Percentiles rank a stretch among this genome's conserved stretches.
phyloP scores from a whole-genome alignment of 306 rosid genomes.

The Ochetophila trinervis region DNA sequence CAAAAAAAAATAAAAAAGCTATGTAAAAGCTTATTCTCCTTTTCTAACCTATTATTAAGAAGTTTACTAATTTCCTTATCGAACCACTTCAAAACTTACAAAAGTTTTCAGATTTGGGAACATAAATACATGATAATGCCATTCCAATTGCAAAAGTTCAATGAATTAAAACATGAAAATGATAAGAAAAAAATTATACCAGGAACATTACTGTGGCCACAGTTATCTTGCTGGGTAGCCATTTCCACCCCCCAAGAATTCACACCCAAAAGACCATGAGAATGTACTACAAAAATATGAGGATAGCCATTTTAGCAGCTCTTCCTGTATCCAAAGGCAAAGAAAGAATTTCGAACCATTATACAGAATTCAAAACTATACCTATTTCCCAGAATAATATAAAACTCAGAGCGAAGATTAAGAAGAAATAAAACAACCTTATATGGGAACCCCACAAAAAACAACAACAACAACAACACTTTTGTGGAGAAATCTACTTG shows the following conservation, averaged over 20 bases:
- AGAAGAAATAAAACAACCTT: not conserved
- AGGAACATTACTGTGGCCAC: slow-evolving; percentile 38
- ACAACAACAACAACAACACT: not conserved
- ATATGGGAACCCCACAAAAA: not conserved
- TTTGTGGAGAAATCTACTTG: no score
- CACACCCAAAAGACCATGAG: slow-evolving; percentile 32
- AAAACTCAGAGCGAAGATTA: slow-evolving; percentile 11
- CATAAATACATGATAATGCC: not conserved
- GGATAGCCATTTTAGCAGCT: slow-evolving; percentile 35
- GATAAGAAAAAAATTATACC: slow-evolving; percentile 32
- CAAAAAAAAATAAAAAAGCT: no score
- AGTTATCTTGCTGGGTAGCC: slow-evolving; percentile 40
- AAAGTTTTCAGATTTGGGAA: not conserved
- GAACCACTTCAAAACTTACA: no score
- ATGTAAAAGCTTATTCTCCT: no score
- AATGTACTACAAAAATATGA: slow-evolving; percentile 30
- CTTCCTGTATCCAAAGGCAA: slow-evolving; percentile 24
- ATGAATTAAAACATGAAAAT: not conserved
- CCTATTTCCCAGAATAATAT: slow-evolving; percentile 11
- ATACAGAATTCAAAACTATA: slow-evolving; percentile 7
- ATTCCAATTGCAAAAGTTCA: no score
- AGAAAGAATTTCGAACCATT: not conserved
- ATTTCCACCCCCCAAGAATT: slow-evolving; percentile 42
- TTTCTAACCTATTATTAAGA: no score
- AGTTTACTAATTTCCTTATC: no score